Percentiles rank a stretch among this genome's conserved stretches.
Conservation (phyloP, 2,329 filamentous ascomycete species). For the Botryosphaeria dothidea region DNA sequence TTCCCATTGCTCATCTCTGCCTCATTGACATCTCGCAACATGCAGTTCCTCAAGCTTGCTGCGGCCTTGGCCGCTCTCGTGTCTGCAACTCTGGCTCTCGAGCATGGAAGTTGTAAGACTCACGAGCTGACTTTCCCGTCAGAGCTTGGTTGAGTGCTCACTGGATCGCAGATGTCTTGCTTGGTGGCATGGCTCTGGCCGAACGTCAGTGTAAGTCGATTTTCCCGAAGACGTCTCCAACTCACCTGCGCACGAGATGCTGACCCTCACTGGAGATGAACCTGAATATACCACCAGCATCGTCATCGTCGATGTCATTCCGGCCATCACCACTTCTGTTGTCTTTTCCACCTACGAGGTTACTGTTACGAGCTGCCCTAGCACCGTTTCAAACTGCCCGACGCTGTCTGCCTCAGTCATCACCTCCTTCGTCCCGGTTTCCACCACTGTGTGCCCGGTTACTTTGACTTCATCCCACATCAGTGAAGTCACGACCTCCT, state of each 20-base stretch:
- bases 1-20: neutral
- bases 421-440: constrained; percentile 42
- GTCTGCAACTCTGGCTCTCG: constrained; percentile 6
- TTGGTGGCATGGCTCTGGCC: neutral
- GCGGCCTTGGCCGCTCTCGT: constrained; percentile 11
- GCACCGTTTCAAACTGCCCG: constrained; percentile 42
- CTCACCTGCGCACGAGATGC: neutral
- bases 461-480: constrained; percentile 29
- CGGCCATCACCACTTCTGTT: constrained; percentile 41
- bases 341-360: constrained; percentile 46
- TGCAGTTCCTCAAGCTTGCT: constrained; percentile 17
- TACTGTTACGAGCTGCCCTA: constrained; percentile 44
- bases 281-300: constrained; percentile 3
- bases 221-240: no score
- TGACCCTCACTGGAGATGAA: neutral
- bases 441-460: constrained; percentile 47
- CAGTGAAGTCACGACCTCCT: constrained; percentile 4
- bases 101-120: neutral
- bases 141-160: neutral
- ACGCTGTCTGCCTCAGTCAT: constrained; percentile 34
- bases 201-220: neutral
- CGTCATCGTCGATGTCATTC: constrained; percentile 29
- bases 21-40: neutral
- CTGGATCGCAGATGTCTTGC: neutral
- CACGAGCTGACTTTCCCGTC: neutral